phyloP scores from a whole-genome alignment of 352 stramenopile species.

The Pythium pyrilobum region DNA sequence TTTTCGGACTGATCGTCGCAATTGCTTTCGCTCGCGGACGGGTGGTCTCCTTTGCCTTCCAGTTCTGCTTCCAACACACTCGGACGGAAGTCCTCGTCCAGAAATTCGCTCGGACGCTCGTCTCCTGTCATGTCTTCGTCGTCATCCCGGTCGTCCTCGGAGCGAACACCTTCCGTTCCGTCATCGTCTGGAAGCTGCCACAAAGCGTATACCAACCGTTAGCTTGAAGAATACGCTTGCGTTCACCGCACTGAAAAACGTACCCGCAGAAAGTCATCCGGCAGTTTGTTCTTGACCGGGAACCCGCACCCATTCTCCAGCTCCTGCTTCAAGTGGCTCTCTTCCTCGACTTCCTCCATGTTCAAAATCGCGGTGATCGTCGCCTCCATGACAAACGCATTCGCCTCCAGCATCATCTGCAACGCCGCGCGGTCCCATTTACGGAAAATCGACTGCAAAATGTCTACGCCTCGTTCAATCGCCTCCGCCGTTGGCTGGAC shows the following conservation, averaged over 20 bases:
- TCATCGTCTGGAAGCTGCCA: slow-evolving; percentile 48
- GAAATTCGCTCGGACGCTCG: slow-evolving; percentile 18
- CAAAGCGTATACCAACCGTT: not conserved
- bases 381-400: slow-evolving; percentile 77
- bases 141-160: slow-evolving; percentile 14
- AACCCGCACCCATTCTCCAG: not conserved
- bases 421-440: slow-evolving; percentile 67
- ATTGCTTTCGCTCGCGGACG: slow-evolving; percentile 9
- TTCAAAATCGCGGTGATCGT: slow-evolving; percentile 71
- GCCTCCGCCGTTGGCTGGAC: slow-evolving; percentile 36
- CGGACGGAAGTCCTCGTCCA: slow-evolving; percentile 6
- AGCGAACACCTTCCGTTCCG: slow-evolving; percentile 16
- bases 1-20: slow-evolving; percentile 43
- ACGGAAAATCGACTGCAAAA: slow-evolving; percentile 78
- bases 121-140: slow-evolving; percentile 36
- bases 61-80: slow-evolving; percentile 47
- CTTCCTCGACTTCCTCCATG: slow-evolving; percentile 62
- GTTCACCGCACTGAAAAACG: slow-evolving; percentile 3
- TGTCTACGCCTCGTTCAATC: slow-evolving; percentile 56
- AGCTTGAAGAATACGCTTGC: too few species aligned
- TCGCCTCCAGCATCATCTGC: slow-evolving; percentile 67
- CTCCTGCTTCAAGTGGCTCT: slow-evolving; percentile 18
- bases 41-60: slow-evolving; percentile 24
- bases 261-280: slow-evolving; percentile 76
- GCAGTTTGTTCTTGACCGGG: slow-evolving; percentile 65